Base-by-base conservation (phyloP, 208 protist species). In the Polymyxa betae region DNA sequence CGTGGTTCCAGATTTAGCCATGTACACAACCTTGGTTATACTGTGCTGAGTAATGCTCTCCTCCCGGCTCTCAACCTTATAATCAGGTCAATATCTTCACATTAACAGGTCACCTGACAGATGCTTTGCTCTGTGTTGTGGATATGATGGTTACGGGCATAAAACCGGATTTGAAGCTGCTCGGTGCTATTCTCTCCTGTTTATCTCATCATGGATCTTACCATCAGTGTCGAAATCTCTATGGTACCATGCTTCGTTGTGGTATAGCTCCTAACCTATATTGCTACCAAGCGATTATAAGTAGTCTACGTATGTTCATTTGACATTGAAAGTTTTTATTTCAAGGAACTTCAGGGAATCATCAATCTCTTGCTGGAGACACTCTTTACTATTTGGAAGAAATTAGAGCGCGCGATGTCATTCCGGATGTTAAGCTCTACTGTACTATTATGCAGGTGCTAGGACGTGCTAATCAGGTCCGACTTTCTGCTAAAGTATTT, bases 191-290 rank as follows among this genome's bases (percentile, higher is more conserved):
- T 45, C 5, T 82, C 16, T 5, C 5, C n/a, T 5, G 35, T 5
- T n/a, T 82, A n/a, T 82, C 72, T 43, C 16, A 82, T 35, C 5
- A 82, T 12, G 72, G 72, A 5, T 35, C 72, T 5, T 82, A 38
- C n/a, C 72, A 82, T 82, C 72, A 82, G 72, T 82, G 72, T n/a
- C 40, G 72, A 45, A 82, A 82, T 43, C n/a, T 82, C 16, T n/a
- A 38, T 20, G n/a, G 5, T 5, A 35, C 72, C 5, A 43, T 82
- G 72, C 16, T 5, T 5, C 5, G 72, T 20, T 5, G 10, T 43
- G 16, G 72, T n/a, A 82, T 82, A 20, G 35, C 72, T 16, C 35
- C 72, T 38, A 82, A 82, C n/a, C 16, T 35, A 35, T n/a, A 5
- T 5, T 40, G 5, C 35, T 82, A 40, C 72, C 5, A 35, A 20